Percentiles rank a stretch among this genome's conserved stretches.
These are phyloP conservation scores for Saitoella complicata DNA, from an alignment of 805 yeast genomes.

Conservation along the genomic window DNA sequence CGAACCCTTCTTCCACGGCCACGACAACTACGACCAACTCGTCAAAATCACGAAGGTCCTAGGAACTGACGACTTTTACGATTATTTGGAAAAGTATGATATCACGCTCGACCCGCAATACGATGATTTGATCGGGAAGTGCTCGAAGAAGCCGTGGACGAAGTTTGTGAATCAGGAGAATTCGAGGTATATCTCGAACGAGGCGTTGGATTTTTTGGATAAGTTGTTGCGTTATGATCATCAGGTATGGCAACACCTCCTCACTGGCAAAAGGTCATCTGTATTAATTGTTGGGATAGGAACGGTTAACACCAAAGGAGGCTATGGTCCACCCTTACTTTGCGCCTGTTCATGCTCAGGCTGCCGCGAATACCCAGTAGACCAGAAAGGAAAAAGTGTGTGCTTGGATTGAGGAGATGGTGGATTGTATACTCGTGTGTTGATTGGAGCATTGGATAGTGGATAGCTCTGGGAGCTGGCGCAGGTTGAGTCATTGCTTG, in stretches of 20 bases:
- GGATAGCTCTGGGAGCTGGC: no score
- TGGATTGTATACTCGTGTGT: no score
- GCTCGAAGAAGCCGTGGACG: conserved; percentile 75
- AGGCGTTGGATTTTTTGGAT: conserved; percentile 68
- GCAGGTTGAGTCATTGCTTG: no score
- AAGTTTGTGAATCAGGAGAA: conserved; percentile 58
- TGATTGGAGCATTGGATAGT: no score
- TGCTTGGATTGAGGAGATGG: no score
- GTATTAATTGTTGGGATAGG: conserved; percentile 15
- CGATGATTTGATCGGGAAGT: conserved; percentile 53
- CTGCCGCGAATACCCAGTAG: no score
- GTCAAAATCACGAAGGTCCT: conserved; percentile 76
- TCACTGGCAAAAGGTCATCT: neutral
- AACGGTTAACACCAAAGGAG: conserved; percentile 74
- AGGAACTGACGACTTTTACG: conserved; percentile 66
- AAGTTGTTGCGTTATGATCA: conserved; percentile 72
- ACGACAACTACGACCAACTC: conserved; percentile 77
- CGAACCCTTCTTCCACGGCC: conserved; percentile 88
- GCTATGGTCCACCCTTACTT: conserved; percentile 53
- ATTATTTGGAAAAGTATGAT: conserved; percentile 55
- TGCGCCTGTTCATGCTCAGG: conserved; percentile 15
- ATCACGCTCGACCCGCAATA: conserved; percentile 58
- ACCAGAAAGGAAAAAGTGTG: no score
- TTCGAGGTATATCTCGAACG: conserved; percentile 48
- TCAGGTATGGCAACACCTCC: conserved; percentile 22